Evolutionary conservation across 2,329 filamentous ascomycete genomes (phyloP).

Genomic region (Emericellopsis cladophorae): DNA sequence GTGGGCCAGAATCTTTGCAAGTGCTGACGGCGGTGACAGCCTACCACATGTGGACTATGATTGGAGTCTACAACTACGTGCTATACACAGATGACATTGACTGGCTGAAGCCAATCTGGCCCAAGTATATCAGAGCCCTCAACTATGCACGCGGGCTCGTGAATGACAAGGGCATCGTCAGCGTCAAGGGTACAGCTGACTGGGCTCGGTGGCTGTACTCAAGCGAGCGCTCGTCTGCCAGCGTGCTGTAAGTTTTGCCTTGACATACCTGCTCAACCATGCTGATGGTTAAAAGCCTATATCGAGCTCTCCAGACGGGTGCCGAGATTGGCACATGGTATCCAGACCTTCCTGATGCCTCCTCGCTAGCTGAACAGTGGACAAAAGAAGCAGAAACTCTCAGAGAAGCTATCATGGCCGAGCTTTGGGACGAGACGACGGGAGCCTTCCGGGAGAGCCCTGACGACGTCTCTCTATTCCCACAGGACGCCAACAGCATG

Average conservation of each 20-base stretch:
- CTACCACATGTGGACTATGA: constrained; percentile 29
- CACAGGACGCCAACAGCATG: constrained; percentile 48
- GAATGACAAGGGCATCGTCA: constrained; percentile 16
- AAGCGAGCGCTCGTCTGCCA: background rate
- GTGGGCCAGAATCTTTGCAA: background rate
- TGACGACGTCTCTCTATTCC: constrained; percentile 33
- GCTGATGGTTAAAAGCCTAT: background rate
- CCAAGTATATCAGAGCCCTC: constrained; percentile 16
- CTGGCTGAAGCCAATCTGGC: constrained; percentile 11
- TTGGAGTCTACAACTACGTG: constrained; percentile 42
- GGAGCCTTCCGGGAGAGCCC: constrained; percentile 41
- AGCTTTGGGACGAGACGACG: constrained; percentile 32
- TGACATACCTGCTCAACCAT: background rate
- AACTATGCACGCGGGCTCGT: constrained; percentile 8
- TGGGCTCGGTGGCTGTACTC: constrained; percentile 20
- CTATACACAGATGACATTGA: constrained; percentile 22
- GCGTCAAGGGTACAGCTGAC: constrained; percentile 35
- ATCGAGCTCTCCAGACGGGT: background rate
- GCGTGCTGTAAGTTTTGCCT: background rate
- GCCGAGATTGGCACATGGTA: background rate
- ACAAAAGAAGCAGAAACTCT: constrained; percentile 29
- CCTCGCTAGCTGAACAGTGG: constrained; percentile 32
- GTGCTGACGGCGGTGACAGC: constrained; percentile 1
- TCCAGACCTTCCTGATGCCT: constrained; percentile 17
- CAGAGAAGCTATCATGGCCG: constrained; percentile 27